Evolutionary conservation across 2,329 filamentous ascomycete genomes (phyloP).

Genomic region (Aureobasidium sp.): DNA sequence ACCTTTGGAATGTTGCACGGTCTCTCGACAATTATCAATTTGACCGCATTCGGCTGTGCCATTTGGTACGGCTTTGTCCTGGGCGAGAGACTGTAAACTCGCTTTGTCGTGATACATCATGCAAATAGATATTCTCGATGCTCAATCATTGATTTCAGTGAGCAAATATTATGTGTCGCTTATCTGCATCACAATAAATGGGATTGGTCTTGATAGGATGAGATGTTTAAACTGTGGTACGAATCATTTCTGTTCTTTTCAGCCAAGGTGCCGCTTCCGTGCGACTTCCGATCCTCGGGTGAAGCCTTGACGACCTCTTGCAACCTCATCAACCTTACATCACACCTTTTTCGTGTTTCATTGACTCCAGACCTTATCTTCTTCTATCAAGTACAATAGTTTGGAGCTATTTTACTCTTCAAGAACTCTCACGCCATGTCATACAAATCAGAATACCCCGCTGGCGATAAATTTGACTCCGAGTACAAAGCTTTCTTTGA

Average conservation of each 20-base stretch:
- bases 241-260: too few species aligned
- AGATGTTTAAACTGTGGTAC: too few species aligned
- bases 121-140: too few species aligned
- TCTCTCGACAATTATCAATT: constrained; percentile 70
- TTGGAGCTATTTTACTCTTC: neutral
- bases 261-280: constrained; percentile 38
- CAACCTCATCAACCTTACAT: constrained; percentile 22
- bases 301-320: constrained; percentile 13
- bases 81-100: constrained; percentile 48
- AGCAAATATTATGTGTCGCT: too few species aligned
- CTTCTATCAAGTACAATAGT: neutral
- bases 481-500: constrained; percentile 40
- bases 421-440: constrained; percentile 13
- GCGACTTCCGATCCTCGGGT: constrained; percentile 8
- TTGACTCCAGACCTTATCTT: neutral
- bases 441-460: constrained; percentile 15
- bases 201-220: too few species aligned
- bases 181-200: too few species aligned
- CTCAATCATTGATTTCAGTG: too few species aligned
- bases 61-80: constrained; percentile 74
- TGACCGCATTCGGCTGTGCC: constrained; percentile 61
- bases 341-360: neutral
- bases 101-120: neutral
- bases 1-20: constrained; percentile 75
- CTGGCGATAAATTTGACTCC: constrained; percentile 24